A percentile compares a stretch with the other conserved stretches of the same genome.
phyloP scores from a whole-genome alignment of 1,284 basidiomycete genomes.

The Termitomyces sp. region DNA sequence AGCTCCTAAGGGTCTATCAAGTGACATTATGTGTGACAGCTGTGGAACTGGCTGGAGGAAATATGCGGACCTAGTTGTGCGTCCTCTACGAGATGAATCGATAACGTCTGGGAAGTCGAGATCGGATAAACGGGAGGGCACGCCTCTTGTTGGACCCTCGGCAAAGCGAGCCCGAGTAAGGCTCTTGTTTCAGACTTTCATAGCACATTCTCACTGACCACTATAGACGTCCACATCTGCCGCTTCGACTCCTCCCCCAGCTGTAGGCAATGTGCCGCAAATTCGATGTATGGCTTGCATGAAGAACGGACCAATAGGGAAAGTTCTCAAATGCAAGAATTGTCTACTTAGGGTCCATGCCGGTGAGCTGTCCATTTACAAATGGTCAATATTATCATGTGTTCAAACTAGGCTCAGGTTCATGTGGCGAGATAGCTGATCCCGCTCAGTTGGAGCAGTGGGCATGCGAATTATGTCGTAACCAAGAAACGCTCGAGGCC shows the following conservation, averaged over 20 bases:
- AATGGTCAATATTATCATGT: neutral
- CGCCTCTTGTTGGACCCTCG: conserved; percentile 58
- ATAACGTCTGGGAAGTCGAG: conserved; percentile 43
- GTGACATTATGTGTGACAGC: conserved; percentile 69
- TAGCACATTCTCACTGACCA: conserved; percentile 1
- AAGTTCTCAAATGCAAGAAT: conserved; percentile 74
- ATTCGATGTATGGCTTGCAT: conserved; percentile 74
- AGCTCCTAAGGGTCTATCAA: conserved; percentile 72
- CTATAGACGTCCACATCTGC: conserved; percentile 52
- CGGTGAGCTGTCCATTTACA: conserved; percentile 36
- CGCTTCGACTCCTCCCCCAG: conserved; percentile 54
- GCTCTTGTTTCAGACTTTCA: neutral
- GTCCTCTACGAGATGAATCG: conserved; percentile 64
- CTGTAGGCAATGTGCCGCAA: conserved; percentile 47
- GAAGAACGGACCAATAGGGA: conserved; percentile 66
- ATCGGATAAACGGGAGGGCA: conserved; percentile 73
- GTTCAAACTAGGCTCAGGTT: conserved; percentile 34
- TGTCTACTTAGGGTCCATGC: conserved; percentile 77
- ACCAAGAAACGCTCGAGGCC: conserved; percentile 72
- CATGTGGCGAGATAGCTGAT: conserved; percentile 66
- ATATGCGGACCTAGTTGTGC: conserved; percentile 80
- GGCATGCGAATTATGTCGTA: conserved; percentile 83
- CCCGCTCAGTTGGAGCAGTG: conserved; percentile 62
- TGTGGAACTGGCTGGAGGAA: conserved; percentile 85
- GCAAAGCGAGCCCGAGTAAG: conserved; percentile 68